Evolutionary conservation across 2,329 filamentous ascomycete species (phyloP), one percentile per base, ranked within the genome.

Genomic region (Fusarium foetens): DNA sequence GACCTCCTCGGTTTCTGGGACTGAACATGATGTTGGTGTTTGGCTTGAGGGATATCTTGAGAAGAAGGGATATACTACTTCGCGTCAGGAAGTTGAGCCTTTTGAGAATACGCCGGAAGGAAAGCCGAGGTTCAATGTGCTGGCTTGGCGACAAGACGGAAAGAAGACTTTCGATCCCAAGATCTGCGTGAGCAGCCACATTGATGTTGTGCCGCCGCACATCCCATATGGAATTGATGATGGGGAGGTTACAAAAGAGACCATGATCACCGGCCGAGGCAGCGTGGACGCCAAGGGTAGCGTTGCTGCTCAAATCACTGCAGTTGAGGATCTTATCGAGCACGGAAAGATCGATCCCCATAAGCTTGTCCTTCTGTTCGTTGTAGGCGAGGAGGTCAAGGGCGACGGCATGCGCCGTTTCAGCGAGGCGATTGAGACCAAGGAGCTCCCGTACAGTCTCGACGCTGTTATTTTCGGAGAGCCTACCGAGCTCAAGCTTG

Each of bases 391-490:
- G 81, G 95, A 98, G 81, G 87, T 86, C 6, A 85, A 85, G 7
- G 95, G 95, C 14, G 91, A 92, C 70, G 95, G 95, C 13, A 98
- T 98, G 95, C 79, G 79, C 35, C 68, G 79, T 51, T 89, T 90
- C 66, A 87, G 84, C 27, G 76, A 81, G 8, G 80, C 78, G 0
- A 66, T 83, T 2, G 67, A 75, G 19, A 59, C 77, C 10, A 76
- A 81, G 46, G 76, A 81, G 35, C 78, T 81, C 23, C 81, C 78
- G 21, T 79, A 80, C 8, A 68, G 73, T 5, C 85, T 90, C 27
- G 87, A 91, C 38, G 90, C 94, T 7, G 91, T 94, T 76, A 92
- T 96, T 77, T 98, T 98, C 78, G 95, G 96, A 43, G 96, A 99
- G 80, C 95, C 95, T 1, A 99, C 96, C 0, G 94, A 97, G 77